A percentile compares a stretch with the other conserved stretches of the same genome.
These are phyloP conservation scores for Dryas integrifolia DNA, from an alignment of 331 rosid genomes.

Conservation along the genomic window DNA sequence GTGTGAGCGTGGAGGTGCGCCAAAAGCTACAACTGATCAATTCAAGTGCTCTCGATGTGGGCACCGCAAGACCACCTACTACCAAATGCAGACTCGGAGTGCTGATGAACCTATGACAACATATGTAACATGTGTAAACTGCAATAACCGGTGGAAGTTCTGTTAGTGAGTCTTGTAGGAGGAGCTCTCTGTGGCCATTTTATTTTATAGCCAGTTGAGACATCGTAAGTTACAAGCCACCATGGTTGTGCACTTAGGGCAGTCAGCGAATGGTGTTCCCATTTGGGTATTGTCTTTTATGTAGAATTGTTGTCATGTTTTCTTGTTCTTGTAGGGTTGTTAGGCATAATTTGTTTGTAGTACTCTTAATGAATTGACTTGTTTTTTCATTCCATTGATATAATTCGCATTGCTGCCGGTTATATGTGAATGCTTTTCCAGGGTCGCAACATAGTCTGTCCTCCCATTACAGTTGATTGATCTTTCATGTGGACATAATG, in stretches of 20 bases:
- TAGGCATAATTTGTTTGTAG: slow-evolving; percentile 20
- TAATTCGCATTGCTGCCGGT: background rate
- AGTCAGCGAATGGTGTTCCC: slow-evolving; percentile 21
- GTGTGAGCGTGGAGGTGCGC: slow-evolving; percentile 71
- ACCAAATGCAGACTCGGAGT: slow-evolving; percentile 99
- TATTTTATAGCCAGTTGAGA: slow-evolving; percentile 28
- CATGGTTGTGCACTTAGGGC: slow-evolving; percentile 21
- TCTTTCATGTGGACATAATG: too few species aligned
- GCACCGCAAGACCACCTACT: slow-evolving; percentile 82
- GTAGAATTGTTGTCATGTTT: slow-evolving; percentile 36
- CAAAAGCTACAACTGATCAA: slow-evolving; percentile 87
- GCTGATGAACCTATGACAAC: slow-evolving; percentile 99
- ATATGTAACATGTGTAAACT: slow-evolving; percentile 79
- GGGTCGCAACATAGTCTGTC: background rate
- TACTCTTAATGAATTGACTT: background rate
- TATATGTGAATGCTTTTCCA: background rate
- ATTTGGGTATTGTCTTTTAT: slow-evolving; percentile 28
- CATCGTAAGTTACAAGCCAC: slow-evolving; percentile 24
- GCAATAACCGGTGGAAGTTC: slow-evolving; percentile 98
- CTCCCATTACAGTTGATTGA: too few species aligned
- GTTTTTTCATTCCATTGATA: slow-evolving; percentile 2
- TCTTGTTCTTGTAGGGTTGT: background rate
- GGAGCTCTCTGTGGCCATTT: slow-evolving; percentile 25
- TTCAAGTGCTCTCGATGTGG: slow-evolving; percentile 91
- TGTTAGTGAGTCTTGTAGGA: slow-evolving; percentile 48